A percentile compares a stretch with the other conserved stretches of the same genome.
Conservation (phyloP, 305 asterid genomes). For the Fraxinus floribunda region DNA sequence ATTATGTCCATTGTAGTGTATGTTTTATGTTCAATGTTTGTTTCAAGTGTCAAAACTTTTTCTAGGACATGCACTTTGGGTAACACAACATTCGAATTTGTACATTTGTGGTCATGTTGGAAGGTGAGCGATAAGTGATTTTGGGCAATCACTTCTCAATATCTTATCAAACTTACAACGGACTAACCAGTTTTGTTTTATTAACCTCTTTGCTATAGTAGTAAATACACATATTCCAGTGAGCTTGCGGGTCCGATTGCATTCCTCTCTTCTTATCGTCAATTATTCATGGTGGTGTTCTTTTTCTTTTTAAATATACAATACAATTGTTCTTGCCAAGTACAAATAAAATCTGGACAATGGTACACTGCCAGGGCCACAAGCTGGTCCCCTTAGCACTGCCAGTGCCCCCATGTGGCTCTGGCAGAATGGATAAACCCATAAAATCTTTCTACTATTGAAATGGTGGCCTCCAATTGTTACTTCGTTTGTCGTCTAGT, state of each 20-base stretch:
- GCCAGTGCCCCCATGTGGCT: neutral
- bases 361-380: neutral
- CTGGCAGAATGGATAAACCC: neutral
- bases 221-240: neutral
- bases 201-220: neutral
- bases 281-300: neutral
- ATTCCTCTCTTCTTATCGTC: neutral
- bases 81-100: neutral
- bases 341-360: neutral
- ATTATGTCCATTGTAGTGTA: no score
- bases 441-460: neutral
- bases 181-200: neutral
- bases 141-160: neutral
- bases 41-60: neutral
- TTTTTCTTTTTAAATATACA: neutral
- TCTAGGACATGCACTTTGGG: neutral
- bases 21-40: neutral
- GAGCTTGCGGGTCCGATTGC: neutral
- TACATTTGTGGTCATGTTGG: neutral
- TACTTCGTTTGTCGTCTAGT: neutral
- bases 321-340: neutral
- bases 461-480: neutral
- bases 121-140: neutral
- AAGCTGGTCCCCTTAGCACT: neutral
- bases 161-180: neutral